Conservation (phyloP, 2,329 filamentous ascomycete genomes). For the Chaetomiaceae sp. region DNA sequence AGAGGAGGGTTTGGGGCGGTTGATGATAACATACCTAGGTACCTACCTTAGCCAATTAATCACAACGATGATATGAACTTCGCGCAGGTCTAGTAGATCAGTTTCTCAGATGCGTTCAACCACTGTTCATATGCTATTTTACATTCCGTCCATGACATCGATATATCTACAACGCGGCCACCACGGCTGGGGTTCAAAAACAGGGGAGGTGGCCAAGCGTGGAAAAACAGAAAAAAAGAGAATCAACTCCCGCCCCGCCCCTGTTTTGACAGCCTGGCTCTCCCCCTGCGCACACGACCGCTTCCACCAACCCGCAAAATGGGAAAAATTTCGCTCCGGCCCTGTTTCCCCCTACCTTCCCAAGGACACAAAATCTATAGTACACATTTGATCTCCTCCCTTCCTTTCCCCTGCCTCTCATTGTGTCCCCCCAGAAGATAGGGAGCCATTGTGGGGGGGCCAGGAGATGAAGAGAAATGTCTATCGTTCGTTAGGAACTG, state of each 20-base stretch:
- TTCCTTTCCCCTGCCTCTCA: background rate
- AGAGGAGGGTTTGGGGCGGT: no score
- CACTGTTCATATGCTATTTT: slow-evolving; percentile 9
- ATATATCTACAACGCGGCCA: slow-evolving; percentile 10
- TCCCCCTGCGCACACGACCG: background rate
- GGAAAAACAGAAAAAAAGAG: no score
- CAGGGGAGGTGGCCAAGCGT: background rate
- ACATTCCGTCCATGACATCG: slow-evolving; percentile 4
- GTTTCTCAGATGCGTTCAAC: background rate
- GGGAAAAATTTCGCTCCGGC: background rate
- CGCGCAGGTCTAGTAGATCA: no score
- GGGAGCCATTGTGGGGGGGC: no score
- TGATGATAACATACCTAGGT: no score
- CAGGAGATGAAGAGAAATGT: background rate
- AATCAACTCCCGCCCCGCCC: no score
- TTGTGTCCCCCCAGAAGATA: background rate
- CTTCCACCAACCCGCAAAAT: background rate
- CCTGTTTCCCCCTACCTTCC: background rate
- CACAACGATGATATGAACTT: no score
- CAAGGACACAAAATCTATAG: slow-evolving; percentile 12
- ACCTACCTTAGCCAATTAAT: no score
- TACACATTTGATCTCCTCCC: slow-evolving; percentile 9
- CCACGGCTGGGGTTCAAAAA: background rate
- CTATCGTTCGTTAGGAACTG: slow-evolving; percentile 16
- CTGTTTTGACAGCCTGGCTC: background rate